phyloP scores from a whole-genome alignment of 495 filamentous ascomycete genomes.

The Penicillium cataractarum region DNA sequence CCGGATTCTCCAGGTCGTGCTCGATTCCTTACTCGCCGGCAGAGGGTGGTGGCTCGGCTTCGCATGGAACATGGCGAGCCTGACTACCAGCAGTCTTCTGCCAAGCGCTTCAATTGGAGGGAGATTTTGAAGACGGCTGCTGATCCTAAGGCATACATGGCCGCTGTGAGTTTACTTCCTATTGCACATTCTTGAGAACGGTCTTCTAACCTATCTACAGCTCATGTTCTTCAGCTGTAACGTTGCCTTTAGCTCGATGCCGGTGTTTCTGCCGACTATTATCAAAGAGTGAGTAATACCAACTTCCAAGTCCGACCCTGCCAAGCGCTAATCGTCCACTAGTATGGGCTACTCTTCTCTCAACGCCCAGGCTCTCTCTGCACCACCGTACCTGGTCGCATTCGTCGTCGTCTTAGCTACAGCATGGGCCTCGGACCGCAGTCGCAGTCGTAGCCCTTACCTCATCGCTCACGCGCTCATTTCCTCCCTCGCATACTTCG shows the following conservation, averaged over 20 bases:
- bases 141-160: slow-evolving; percentile 72
- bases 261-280: slow-evolving; percentile 62
- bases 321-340: not conserved
- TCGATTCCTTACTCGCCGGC: slow-evolving; percentile 50
- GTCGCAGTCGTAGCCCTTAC: slow-evolving; percentile 50
- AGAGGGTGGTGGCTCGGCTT: slow-evolving; percentile 51
- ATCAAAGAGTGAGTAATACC: slow-evolving; percentile 51
- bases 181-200: not conserved
- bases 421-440: slow-evolving; percentile 55
- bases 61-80: slow-evolving; percentile 46
- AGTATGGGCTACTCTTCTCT: slow-evolving; percentile 55
- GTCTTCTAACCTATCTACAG: slow-evolving; percentile 21
- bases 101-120: slow-evolving; percentile 47
- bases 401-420: slow-evolving; percentile 54
- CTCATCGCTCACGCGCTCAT: slow-evolving; percentile 55
- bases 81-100: slow-evolving; percentile 24
- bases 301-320: not conserved
- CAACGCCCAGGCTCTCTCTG: slow-evolving; percentile 57
- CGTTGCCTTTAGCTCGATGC: slow-evolving; percentile 62
- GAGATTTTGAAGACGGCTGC: slow-evolving; percentile 55
- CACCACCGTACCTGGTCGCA: slow-evolving; percentile 59
- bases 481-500: slow-evolving; percentile 62
- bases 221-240: slow-evolving; percentile 64
- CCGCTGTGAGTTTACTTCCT: slow-evolving; percentile 51
- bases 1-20: slow-evolving; percentile 58